Conservation (phyloP, 2,329 filamentous ascomycete species). For the Colletotrichum nymphaeae region DNA sequence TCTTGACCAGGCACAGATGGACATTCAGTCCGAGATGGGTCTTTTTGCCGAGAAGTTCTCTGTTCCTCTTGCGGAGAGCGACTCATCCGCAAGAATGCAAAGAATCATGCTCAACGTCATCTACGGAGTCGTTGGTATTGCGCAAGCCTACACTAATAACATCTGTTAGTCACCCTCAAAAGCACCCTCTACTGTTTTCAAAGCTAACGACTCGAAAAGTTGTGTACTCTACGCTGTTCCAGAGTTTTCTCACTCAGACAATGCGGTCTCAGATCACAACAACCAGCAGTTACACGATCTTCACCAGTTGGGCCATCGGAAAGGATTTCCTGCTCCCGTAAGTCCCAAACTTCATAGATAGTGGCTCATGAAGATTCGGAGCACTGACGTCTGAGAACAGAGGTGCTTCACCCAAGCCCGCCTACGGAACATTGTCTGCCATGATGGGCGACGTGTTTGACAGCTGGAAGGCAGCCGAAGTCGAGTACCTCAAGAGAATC, state of each 20-base stretch:
- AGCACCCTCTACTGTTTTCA: too few species aligned
- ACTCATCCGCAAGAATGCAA: neutral
- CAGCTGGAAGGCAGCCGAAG: conserved; percentile 10
- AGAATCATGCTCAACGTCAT: conserved; percentile 12
- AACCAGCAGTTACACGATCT: conserved; percentile 7
- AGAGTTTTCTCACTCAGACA: neutral
- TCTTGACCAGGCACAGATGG: neutral
- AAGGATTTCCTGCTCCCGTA: conserved; percentile 25
- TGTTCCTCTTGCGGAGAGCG: neutral
- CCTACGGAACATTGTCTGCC: neutral
- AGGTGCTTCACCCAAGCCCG: neutral
- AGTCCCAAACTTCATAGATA: neutral
- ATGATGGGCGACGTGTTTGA: conserved; percentile 16
- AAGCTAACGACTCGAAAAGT: neutral
- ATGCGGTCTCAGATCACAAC: conserved; percentile 6
- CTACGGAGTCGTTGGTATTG: conserved; percentile 6
- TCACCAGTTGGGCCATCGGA: conserved; percentile 17
- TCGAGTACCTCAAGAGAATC: neutral
- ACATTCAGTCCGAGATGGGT: conserved; percentile 16
- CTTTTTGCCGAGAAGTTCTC: conserved; percentile 5
- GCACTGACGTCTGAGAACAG: neutral
- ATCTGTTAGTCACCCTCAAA: neutral
- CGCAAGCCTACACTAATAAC: conserved; percentile 15
- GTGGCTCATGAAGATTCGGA: too few species aligned
- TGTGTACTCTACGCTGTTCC: neutral